Percentiles rank a stretch among this genome's conserved stretches.
phyloP scores from a whole-genome alignment of 2,329 filamentous ascomycete genomes.

The Xylaria polymorpha region DNA sequence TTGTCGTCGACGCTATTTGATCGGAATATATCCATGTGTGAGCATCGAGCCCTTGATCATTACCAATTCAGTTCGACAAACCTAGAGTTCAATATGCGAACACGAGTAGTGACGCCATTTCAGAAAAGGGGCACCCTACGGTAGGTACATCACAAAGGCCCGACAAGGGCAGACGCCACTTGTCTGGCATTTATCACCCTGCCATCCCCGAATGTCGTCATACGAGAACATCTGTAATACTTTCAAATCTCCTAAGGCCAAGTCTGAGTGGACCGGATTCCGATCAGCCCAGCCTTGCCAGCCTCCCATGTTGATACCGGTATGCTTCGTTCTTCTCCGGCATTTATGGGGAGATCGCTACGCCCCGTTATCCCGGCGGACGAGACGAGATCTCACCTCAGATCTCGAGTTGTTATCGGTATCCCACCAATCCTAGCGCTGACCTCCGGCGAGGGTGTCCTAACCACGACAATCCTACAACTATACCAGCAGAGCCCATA shows the following conservation, averaged over 20 bases:
- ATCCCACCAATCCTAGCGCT: slow-evolving; percentile 23
- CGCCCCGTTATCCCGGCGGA: slow-evolving; percentile 8
- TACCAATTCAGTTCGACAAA: slow-evolving; percentile 22
- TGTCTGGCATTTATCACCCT: slow-evolving; percentile 23
- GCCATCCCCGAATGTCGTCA: slow-evolving; percentile 36
- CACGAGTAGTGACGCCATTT: slow-evolving; percentile 37
- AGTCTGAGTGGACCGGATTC: slow-evolving; percentile 15
- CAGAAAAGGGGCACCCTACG: slow-evolving; percentile 24
- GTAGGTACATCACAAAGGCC: background rate
- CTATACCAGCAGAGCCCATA: background rate
- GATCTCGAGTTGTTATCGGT: slow-evolving; percentile 16
- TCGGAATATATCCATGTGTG: slow-evolving; percentile 21
- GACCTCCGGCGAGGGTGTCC: background rate
- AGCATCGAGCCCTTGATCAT: slow-evolving; percentile 10
- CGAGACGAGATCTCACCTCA: slow-evolving; percentile 31
- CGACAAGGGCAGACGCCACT: slow-evolving; percentile 22
- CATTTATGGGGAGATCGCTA: background rate
- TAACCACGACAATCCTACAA: slow-evolving; percentile 13
- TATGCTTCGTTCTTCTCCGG: background rate
- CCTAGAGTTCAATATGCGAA: slow-evolving; percentile 28
- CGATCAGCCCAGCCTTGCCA: slow-evolving; percentile 32
- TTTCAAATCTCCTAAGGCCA: slow-evolving; percentile 7
- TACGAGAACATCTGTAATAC: slow-evolving; percentile 36
- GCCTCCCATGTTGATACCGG: background rate
- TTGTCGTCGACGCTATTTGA: slow-evolving; percentile 20